Evolutionary conservation across 345 rosid genomes (phyloP).

Genomic region (Cardiospermum halicacabum): DNA sequence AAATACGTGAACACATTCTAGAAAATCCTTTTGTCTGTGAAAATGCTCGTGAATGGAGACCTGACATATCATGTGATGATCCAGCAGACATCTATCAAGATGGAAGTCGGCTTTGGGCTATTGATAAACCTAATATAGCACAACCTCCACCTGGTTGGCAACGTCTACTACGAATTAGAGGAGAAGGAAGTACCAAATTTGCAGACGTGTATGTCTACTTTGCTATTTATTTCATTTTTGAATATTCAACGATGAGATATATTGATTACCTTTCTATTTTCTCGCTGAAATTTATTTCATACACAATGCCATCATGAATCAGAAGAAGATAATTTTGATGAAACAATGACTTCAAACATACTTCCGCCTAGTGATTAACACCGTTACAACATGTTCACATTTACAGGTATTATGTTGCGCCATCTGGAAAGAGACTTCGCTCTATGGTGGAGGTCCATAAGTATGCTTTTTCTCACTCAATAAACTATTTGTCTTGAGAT

Average conservation of each 20-base stretch:
- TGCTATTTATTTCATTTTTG: slow-evolving; percentile 4
- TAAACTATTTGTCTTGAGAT: neutral
- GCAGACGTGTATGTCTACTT: slow-evolving; percentile 78
- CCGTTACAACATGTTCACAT: neutral
- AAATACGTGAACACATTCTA: slow-evolving; percentile 73
- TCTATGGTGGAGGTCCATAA: slow-evolving; percentile 78
- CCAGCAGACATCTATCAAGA: slow-evolving; percentile 88
- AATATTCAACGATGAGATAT: neutral
- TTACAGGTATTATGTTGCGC: slow-evolving; percentile 79
- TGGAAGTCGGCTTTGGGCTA: slow-evolving; percentile 89
- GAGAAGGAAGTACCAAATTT: slow-evolving; percentile 81
- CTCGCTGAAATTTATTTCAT: neutral
- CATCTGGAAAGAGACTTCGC: slow-evolving; percentile 87
- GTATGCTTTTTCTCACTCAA: slow-evolving; percentile 33
- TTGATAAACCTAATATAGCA: slow-evolving; percentile 85
- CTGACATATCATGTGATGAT: slow-evolving; percentile 66
- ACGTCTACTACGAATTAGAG: slow-evolving; percentile 67
- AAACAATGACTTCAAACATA: neutral
- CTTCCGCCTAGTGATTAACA: neutral
- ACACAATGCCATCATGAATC: neutral
- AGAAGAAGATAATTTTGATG: neutral
- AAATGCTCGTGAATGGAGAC: slow-evolving; percentile 74
- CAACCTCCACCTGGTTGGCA: slow-evolving; percentile 94
- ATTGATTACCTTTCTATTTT: neutral
- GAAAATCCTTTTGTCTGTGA: slow-evolving; percentile 69